Conservation (phyloP, 345 rosid species). For the Hypericum androsaemum region DNA sequence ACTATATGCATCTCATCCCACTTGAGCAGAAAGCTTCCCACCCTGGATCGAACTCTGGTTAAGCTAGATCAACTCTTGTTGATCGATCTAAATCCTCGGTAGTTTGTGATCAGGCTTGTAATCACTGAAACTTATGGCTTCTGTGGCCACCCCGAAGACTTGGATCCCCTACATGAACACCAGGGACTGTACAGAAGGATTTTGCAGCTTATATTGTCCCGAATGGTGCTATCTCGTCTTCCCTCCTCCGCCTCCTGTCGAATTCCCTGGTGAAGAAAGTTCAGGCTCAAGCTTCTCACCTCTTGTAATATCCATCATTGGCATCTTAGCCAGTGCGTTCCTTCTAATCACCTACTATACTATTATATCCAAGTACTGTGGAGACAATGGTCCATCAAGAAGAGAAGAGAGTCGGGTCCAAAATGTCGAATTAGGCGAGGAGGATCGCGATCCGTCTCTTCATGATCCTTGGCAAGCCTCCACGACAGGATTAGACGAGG, state of each 20-base stretch:
- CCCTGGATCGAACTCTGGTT: no score
- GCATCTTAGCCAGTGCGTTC: slow-evolving; percentile 64
- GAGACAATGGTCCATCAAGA: slow-evolving; percentile 21
- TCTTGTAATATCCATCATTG: slow-evolving; percentile 67
- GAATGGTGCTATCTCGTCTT: slow-evolving; percentile 68
- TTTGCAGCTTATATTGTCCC: slow-evolving; percentile 67
- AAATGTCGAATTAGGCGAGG: slow-evolving; percentile 21
- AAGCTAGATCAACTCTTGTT: not conserved
- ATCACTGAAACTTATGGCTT: slow-evolving; percentile 16
- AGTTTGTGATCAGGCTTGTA: not conserved
- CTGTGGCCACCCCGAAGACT: slow-evolving; percentile 30
- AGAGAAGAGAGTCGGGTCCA: slow-evolving; percentile 20
- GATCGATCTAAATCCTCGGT: slow-evolving; percentile 3
- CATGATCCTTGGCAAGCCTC: slow-evolving; percentile 46
- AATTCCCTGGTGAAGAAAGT: slow-evolving; percentile 22
- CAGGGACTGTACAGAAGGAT: slow-evolving; percentile 65
- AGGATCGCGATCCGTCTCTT: slow-evolving; percentile 28
- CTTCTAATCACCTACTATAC: slow-evolving; percentile 70
- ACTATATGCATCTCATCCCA: no score
- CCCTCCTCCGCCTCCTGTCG: slow-evolving; percentile 58
- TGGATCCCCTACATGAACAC: slow-evolving; percentile 45
- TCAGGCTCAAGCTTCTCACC: slow-evolving; percentile 65
- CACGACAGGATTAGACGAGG: slow-evolving; percentile 58
- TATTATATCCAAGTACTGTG: slow-evolving; percentile 62
- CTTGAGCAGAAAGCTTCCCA: no score